These are phyloP conservation scores for Diaporthe batatas DNA, from an alignment of 2,329 filamentous ascomycete species.

Conservation along the genomic window DNA sequence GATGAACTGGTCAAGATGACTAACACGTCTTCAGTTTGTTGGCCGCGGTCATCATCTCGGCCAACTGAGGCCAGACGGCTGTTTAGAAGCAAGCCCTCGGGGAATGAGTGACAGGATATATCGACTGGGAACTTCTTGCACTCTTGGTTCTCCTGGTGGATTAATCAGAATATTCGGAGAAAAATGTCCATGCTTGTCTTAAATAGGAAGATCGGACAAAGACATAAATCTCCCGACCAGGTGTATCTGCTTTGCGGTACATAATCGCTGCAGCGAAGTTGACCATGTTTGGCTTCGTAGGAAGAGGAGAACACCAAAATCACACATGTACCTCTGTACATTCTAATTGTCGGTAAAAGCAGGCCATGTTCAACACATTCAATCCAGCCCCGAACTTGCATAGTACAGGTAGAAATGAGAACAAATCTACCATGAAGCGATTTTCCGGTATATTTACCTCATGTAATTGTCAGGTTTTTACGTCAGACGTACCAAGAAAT, in stretches of 20 bases:
- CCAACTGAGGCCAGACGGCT: neutral
- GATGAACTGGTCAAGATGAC: neutral
- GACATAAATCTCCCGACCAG: neutral
- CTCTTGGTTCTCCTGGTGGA: conserved; percentile 9
- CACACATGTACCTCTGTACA: no score
- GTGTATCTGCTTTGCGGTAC: neutral
- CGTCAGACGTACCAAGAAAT: neutral
- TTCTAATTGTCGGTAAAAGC: no score
- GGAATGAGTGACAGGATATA: neutral
- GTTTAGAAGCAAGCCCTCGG: conserved; percentile 6
- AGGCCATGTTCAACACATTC: no score
- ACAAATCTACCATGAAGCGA: no score
- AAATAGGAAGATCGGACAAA: conserved; percentile 4
- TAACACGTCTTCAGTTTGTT: neutral
- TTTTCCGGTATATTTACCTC: no score
- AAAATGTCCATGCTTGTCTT: conserved; percentile 3
- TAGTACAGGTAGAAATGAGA: no score
- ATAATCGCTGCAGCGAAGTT: neutral
- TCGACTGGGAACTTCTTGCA: neutral
- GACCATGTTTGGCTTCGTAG: neutral
- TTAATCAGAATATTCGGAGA: conserved; percentile 11
- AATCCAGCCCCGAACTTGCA: no score
- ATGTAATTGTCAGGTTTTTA: neutral
- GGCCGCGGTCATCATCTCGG: neutral
- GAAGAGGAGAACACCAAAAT: neutral